Evolutionary conservation across 768 basidiomycete species (phyloP).

Genomic region (Postia placenta): DNA sequence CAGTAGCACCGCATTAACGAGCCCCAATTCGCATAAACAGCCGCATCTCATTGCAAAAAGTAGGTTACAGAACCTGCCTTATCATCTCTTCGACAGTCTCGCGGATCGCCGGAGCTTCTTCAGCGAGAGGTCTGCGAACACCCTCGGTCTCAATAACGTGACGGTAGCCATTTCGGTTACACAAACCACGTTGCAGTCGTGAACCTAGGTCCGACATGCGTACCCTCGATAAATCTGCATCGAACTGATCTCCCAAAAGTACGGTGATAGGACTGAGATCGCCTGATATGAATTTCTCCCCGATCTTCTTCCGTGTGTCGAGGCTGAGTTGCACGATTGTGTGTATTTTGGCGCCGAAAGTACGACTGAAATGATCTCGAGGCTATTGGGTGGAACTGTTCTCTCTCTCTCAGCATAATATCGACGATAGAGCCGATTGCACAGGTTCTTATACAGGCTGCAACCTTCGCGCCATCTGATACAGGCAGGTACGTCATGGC

Average conservation of each 20-base stretch:
- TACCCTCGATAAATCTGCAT: slow-evolving; percentile 7
- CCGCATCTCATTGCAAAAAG: no score
- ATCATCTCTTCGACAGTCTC: no score
- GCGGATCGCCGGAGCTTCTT: no score
- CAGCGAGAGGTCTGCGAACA: background rate
- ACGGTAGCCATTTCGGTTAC: background rate
- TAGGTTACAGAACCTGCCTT: no score
- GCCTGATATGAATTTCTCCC: slow-evolving; percentile 11
- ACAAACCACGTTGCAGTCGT: background rate
- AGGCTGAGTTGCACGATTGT: slow-evolving; percentile 9
- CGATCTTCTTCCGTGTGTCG: slow-evolving; percentile 9
- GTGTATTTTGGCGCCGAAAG: slow-evolving; percentile 22
- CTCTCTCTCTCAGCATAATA: background rate
- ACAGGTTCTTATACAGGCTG: no score
- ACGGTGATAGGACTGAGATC: slow-evolving; percentile 12
- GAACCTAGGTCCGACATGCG: background rate
- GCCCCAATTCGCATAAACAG: no score
- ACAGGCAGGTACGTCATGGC: background rate
- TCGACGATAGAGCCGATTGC: background rate
- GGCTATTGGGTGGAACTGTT: background rate
- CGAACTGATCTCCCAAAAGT: slow-evolving; percentile 4
- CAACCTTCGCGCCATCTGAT: no score
- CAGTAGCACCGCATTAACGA: no score
- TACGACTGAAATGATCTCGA: background rate
- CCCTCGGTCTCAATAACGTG: background rate